Evolutionary conservation across 2,329 filamentous ascomycete species (phyloP).

Genomic region (Monilinia fructigena): DNA sequence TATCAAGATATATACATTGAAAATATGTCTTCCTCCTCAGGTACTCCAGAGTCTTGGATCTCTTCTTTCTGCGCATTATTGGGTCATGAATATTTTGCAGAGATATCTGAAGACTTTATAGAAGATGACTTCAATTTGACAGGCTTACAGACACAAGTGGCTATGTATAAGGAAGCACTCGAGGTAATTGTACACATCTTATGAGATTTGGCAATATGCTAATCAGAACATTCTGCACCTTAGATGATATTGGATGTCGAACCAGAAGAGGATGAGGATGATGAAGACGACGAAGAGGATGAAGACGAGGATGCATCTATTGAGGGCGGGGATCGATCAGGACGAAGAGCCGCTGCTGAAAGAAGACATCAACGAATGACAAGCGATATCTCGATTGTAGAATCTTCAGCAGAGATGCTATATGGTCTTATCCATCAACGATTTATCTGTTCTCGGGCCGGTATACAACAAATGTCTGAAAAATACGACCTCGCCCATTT

Average conservation of each 20-base stretch:
- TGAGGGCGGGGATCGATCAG: slow-evolving; percentile 57
- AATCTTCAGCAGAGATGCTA: slow-evolving; percentile 95
- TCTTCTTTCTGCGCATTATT: slow-evolving; percentile 93
- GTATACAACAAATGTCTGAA: slow-evolving; percentile 98
- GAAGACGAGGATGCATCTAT: slow-evolving; percentile 68
- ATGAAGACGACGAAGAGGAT: slow-evolving; percentile 68
- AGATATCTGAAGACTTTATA: slow-evolving; percentile 98
- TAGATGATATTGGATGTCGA: slow-evolving; percentile 98
- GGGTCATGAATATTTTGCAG: slow-evolving; percentile 97
- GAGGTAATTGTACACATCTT: slow-evolving; percentile 55
- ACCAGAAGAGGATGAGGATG: slow-evolving; percentile 88
- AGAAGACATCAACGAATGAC: slow-evolving; percentile 81
- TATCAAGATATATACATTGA: slow-evolving; percentile 16
- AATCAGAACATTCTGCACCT: slow-evolving; percentile 15
- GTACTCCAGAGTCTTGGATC: slow-evolving; percentile 81
- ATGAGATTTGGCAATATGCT: slow-evolving; percentile 15
- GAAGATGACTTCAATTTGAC: slow-evolving; percentile 99
- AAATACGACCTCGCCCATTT: slow-evolving; percentile 98
- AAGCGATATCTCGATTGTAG: slow-evolving; percentile 91
- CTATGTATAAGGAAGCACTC: slow-evolving; percentile 98
- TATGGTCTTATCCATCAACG: slow-evolving; percentile 98
- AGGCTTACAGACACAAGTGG: slow-evolving; percentile 88
- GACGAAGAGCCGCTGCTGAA: slow-evolving; percentile 52
- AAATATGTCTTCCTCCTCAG: slow-evolving; percentile 40
- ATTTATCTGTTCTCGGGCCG: slow-evolving; percentile 93